Conservation (phyloP, 176 grass and related monocot species). For the Miscanthus lutarioriparius region DNA sequence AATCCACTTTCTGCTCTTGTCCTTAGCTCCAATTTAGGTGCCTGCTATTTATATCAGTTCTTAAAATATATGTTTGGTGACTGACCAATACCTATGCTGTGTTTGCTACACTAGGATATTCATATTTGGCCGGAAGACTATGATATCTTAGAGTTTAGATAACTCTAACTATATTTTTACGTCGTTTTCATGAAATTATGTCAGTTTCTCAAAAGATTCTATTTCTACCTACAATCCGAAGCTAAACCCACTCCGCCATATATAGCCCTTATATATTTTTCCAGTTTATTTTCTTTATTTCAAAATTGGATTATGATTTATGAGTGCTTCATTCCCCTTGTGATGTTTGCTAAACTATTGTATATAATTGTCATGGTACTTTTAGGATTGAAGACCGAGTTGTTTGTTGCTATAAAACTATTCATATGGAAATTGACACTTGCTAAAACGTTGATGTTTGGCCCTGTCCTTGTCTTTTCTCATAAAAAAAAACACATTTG, state of each 20-base stretch:
- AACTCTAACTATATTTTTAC: neutral
- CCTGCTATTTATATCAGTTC: neutral
- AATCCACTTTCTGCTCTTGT: neutral
- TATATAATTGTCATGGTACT: neutral
- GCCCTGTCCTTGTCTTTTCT: neutral
- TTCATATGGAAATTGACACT: neutral
- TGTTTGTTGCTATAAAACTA: neutral
- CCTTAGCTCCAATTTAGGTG: neutral
- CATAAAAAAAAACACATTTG: neutral
- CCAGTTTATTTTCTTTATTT: neutral
- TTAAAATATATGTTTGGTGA: neutral
- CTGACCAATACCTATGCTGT: neutral
- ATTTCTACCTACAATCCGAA: slow-evolving; percentile 14
- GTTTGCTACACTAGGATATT: neutral
- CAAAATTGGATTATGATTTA: neutral
- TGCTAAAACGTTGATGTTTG: neutral
- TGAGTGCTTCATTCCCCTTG: neutral
- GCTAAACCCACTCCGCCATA: neutral
- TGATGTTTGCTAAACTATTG: slow-evolving; percentile 3
- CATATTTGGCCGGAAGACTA: neutral
- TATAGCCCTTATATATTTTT: neutral
- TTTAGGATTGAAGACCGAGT: neutral
- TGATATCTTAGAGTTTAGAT: slow-evolving; percentile 5
- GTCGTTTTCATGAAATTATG: slow-evolving; percentile 16
- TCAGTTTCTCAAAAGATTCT: slow-evolving; percentile 1